phyloP scores from a whole-genome alignment of 2,329 filamentous ascomycete species.

The Hypoxylon sp. region DNA sequence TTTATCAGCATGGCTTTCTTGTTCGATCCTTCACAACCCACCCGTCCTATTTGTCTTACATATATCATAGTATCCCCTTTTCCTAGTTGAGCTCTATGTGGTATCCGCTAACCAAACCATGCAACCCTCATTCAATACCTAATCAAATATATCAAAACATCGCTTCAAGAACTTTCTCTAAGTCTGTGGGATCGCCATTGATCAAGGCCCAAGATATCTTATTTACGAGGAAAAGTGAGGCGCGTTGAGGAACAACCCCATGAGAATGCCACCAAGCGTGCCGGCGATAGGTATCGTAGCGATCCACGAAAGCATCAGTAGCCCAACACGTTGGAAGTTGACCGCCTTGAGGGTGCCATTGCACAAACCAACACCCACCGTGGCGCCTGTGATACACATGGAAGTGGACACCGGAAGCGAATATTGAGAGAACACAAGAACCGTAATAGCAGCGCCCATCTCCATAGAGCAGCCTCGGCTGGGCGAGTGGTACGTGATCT shows the following conservation, averaged over 20 bases:
- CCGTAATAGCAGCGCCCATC: constrained; percentile 82
- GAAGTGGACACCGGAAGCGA: constrained; percentile 82
- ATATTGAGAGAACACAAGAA: constrained; percentile 82
- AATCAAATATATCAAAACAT: background rate
- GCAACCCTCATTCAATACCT: constrained; percentile 6
- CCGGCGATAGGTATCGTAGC: constrained; percentile 75
- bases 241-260: constrained; percentile 69
- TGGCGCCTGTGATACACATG: constrained; percentile 86
- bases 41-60: background rate
- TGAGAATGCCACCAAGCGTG: constrained; percentile 67
- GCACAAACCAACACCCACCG: constrained; percentile 83
- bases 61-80: background rate
- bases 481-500: constrained; percentile 56
- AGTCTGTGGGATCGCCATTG: background rate
- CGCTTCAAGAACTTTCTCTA: background rate
- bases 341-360: constrained; percentile 80
- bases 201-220: background rate
- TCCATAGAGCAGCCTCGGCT: constrained; percentile 76
- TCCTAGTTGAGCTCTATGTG: constrained; percentile 16
- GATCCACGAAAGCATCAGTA: constrained; percentile 78
- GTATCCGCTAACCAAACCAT: constrained; percentile 17
- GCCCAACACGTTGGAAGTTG: constrained; percentile 81
- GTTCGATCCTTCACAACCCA: background rate
- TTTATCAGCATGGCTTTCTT: background rate
- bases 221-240: constrained; percentile 64